Evolutionary conservation across 2,329 filamentous ascomycete species (phyloP).

Genomic region (Thermothelomyces thermophilus): DNA sequence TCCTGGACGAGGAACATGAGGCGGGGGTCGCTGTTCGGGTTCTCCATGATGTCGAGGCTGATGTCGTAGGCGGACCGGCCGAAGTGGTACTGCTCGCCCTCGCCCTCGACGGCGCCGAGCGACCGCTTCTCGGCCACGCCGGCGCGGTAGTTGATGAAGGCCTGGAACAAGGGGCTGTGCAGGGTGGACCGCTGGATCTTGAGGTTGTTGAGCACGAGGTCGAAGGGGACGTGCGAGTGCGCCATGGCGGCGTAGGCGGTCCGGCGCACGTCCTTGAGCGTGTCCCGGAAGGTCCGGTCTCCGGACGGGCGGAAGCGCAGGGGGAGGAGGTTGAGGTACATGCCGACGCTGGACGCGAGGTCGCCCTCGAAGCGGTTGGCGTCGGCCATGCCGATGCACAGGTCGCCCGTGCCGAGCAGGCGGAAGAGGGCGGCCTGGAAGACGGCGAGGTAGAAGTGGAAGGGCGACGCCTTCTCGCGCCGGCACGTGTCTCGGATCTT

Average conservation of each 20-base stretch:
- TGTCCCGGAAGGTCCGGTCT: neutral
- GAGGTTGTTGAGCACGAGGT: neutral
- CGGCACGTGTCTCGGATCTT: no score
- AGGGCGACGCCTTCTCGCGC: neutral
- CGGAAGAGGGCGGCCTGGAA: neutral
- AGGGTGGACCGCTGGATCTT: neutral
- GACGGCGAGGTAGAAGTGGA: neutral
- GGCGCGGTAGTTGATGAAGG: neutral
- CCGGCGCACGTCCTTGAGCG: neutral
- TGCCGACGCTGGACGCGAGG: neutral
- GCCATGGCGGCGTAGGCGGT: neutral
- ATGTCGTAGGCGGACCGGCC: neutral
- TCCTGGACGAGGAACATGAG: no score
- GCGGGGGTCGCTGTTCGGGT: no score
- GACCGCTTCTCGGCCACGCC: neutral
- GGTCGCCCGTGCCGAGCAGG: neutral
- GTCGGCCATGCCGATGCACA: neutral
- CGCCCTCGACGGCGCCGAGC: neutral
- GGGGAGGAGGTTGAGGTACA: neutral
- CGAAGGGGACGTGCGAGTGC: neutral
- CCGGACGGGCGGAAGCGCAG: neutral
- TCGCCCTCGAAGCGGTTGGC: neutral
- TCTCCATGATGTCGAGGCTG: neutral
- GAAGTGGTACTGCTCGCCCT: neutral
- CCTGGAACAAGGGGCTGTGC: neutral